These are phyloP conservation scores for Trifolium pratense DNA, from an alignment of 306 rosid genomes.

Conservation along the genomic window DNA sequence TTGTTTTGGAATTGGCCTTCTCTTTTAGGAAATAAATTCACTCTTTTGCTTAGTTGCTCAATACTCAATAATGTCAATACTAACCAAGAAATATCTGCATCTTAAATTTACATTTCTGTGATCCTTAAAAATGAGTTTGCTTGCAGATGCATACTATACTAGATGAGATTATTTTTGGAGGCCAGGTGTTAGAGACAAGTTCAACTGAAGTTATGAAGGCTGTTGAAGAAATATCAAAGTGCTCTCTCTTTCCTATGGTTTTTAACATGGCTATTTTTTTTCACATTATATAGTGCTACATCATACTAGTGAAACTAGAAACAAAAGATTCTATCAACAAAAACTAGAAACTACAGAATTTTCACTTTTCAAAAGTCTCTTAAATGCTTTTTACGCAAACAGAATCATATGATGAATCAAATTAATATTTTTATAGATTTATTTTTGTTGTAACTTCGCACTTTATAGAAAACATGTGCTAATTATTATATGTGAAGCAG, in stretches of 20 bases:
- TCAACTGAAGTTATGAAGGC: conserved; percentile 87
- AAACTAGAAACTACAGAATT: conserved; percentile 7
- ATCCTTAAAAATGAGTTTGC: conserved; percentile 30
- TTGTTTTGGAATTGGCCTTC: conserved; percentile 8
- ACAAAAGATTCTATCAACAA: neutral
- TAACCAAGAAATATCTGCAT: conserved; percentile 21
- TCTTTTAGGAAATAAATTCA: conserved; percentile 10
- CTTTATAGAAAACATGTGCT: neutral
- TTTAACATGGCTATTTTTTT: conserved; percentile 7
- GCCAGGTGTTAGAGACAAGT: conserved; percentile 91
- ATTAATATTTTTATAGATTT: neutral
- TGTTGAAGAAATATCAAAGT: conserved; percentile 87
- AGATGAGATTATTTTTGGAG: conserved; percentile 90
- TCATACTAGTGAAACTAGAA: conserved; percentile 18
- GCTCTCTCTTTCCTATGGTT: conserved; percentile 40
- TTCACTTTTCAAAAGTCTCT: neutral
- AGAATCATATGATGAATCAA: neutral
- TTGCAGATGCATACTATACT: conserved; percentile 78
- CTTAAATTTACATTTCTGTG: conserved; percentile 24
- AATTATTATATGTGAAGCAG: conserved; percentile 49
- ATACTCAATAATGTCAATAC: neutral
- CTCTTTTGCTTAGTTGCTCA: conserved; percentile 18
- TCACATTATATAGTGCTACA: conserved; percentile 26
- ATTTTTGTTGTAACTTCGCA: neutral
- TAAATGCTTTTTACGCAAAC: neutral